These are phyloP conservation scores for Acanthamoeba lenticulata DNA, from an alignment of 208 protist genomes.

Conservation along the genomic window DNA sequence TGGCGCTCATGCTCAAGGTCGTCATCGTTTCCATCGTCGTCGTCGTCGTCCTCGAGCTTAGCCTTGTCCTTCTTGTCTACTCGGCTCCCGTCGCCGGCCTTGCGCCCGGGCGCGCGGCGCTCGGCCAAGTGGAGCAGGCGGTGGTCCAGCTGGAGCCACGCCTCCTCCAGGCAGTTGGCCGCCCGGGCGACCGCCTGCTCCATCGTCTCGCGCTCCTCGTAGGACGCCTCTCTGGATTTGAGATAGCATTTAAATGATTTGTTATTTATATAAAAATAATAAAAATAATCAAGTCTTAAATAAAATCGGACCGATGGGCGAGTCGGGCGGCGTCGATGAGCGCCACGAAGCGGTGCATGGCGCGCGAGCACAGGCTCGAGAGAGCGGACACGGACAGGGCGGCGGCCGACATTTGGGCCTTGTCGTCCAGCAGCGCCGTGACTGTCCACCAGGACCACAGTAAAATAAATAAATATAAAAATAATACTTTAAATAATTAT, in stretches of 20 bases:
- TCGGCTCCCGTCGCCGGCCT: not conserved
- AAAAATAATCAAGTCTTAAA: too few relatives aligned
- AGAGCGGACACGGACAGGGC: not conserved
- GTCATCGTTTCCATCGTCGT: not conserved
- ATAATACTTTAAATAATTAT: too few relatives aligned
- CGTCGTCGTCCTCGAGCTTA: too few relatives aligned
- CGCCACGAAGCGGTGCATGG: not conserved
- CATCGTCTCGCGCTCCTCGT: not conserved
- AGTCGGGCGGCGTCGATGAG: not conserved
- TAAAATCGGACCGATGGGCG: too few relatives aligned
- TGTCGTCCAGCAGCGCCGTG: not conserved
- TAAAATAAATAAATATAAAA: too few relatives aligned
- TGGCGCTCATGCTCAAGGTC: not conserved
- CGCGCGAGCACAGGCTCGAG: not conserved
- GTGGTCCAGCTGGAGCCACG: constrained; percentile 14
- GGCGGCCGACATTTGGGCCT: not conserved
- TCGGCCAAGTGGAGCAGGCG: not conserved
- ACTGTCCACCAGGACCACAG: not conserved
- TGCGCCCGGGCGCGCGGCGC: too few relatives aligned
- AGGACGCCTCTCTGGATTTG: not conserved
- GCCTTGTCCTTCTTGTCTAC: not conserved
- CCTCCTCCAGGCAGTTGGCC: not conserved
- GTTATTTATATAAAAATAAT: too few relatives aligned
- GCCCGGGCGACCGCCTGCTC: not conserved
- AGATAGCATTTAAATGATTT: too few relatives aligned